Base-by-base conservation (phyloP, 1,284 basidiomycete genomes). In the Anthracocystis walkeri region DNA sequence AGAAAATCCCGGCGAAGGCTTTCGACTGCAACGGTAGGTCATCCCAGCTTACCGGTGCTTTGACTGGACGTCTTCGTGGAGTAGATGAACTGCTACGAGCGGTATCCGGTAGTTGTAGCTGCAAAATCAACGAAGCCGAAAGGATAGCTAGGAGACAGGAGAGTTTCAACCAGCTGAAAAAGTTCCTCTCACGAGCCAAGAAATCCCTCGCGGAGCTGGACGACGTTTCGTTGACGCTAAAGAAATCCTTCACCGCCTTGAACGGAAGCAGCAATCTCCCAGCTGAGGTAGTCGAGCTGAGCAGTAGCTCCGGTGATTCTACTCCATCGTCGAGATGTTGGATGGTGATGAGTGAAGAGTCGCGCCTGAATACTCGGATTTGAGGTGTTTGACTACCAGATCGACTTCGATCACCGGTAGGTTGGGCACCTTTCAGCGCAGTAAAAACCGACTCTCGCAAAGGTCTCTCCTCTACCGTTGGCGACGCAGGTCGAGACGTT, bases 71-170 rank as follows among this genome's bases (percentile, higher is more conserved):
- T 3, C 41, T 25, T 16, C 21, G 38, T 4, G 25, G 46, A 4
- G 53, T 51, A 50, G 10, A 14, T 20, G n/a, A 31, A 20, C 0
- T 49, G 16, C 25, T 44, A n/a, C 27, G 51, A 3, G 53, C 60
- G 0, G 23, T 42, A 38, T 68, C 52, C 0, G 71, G 71, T 0
- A 74, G 59, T 41, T 74, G 66, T 0, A 74, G 56, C 41, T 74
- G 65, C 1, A 75, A 64, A 16, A 75, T 49, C 0, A 75, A 18
- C 0, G 72, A 75, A 5, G 66, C 72, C 0, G 66, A 65, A 0
- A 75, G 67, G 23, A 75, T 61, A 7, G 66, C 66, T 7, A 75
- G 63, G n/a, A 75, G 59, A 18, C 62, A 65, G 18, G 72, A 70
- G 6, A 75, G 64, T 10, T 56, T 57, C 2, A 75, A 49, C 72